Evolutionary conservation across 1,139 yeast species (phyloP), one percentile per base, ranked within the genome.

Genomic region (Tardiomyces blankii): DNA sequence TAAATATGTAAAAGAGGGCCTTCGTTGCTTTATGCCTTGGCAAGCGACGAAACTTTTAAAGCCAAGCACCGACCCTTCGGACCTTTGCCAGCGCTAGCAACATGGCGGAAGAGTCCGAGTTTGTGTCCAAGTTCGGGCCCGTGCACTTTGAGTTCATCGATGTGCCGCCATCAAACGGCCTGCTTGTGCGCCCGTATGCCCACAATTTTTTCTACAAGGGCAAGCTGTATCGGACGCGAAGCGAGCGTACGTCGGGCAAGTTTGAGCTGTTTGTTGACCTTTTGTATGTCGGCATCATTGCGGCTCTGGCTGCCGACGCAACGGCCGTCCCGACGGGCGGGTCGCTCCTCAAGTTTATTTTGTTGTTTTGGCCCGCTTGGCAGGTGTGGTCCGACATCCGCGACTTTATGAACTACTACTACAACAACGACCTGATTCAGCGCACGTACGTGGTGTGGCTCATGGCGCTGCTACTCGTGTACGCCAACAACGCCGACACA

Each of bases 341-440:
- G 2, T 65, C 78, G 0, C 60, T 78, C 23, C 61, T 75, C 42
- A 69, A 71, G 52, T 79, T 77, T 53, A 52, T 77, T 12, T 55
- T 80, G 40, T 60, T 77, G 3, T 79, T 79, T 50, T 50, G 75
- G 18, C 84, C 83, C 0, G 72, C 78, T 13, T 80, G 80, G 77
- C 73, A 73, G 23, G 75, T 80, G 23, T 80, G 86, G 85, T 65
- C 74, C 30, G 85, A 79, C 54, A 66, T 80, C 48, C 77, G 78
- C 54, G 84, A 79, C 51, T 73, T 78, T 53, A 77, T 78, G 68
- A 78, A 80, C 59, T 78, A 78, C 57, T 80, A 78, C 60, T 80
- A 74, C 57, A 77, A 69, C 49, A 82, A 78, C 55, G 86, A 80
- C 59, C 61, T 79, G 44, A 59, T 76, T 2, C 86, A 80, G 57